Conservation (phyloP, 2,329 filamentous ascomycete genomes). For the Pestalotiopsis sp. region DNA sequence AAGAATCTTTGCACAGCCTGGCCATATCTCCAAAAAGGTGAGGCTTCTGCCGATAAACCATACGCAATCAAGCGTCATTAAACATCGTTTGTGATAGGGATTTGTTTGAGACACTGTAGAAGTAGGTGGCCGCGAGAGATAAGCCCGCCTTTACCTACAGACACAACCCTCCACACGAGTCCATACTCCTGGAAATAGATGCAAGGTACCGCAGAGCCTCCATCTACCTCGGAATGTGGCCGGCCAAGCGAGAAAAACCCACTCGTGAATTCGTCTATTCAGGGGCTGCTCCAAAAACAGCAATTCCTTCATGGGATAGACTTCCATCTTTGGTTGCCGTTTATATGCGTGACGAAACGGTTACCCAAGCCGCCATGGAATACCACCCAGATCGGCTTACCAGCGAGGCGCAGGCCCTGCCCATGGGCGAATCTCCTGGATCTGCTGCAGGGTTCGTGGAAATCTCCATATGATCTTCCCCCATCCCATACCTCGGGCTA, state of each 20-base stretch:
- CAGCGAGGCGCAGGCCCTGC: slow-evolving; percentile 3
- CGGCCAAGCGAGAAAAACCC: not conserved
- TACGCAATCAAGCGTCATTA: too few relatives aligned
- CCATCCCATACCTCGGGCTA: slow-evolving; percentile 2
- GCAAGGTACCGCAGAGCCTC: slow-evolving; percentile 4
- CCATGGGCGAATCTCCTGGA: slow-evolving; percentile 3
- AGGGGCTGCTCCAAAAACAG: not conserved
- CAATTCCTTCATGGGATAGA: not conserved
- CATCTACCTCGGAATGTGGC: too few relatives aligned
- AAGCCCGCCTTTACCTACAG: too few relatives aligned
- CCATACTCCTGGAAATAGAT: not conserved
- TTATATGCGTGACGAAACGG: slow-evolving; percentile 2
- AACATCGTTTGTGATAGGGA: too few relatives aligned
- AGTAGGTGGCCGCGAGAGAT: too few relatives aligned
- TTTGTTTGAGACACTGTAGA: too few relatives aligned
- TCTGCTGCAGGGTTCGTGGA: slow-evolving; percentile 10
- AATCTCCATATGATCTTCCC: slow-evolving; percentile 5
- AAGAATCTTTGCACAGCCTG: not conserved
- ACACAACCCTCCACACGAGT: not conserved
- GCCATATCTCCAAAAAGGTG: too few relatives aligned
- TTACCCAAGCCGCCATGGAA: slow-evolving; percentile 4
- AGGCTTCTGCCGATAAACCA: too few relatives aligned
- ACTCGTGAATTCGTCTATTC: not conserved
- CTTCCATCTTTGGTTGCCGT: not conserved
- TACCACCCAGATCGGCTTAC: not conserved